Base-by-base conservation (phyloP, 352 stramenopile species). In the Globisporangium alternatum region DNA sequence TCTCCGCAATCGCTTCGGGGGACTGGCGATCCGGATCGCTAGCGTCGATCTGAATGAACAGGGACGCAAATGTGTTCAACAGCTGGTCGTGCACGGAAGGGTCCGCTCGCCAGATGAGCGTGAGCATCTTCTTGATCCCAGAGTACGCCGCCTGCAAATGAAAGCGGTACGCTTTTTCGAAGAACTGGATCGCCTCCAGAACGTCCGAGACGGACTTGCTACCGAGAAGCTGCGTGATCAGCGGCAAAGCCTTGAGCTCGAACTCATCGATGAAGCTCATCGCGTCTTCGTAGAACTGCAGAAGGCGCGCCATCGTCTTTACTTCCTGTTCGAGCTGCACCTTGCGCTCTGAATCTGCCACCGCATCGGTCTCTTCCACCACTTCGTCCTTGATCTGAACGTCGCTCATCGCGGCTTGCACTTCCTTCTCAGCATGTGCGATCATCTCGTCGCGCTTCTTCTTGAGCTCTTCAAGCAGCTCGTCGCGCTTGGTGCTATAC, bases 181-280 rank as follows among this genome's bases (percentile, higher is more conserved):
- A 97, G 66, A 99, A 98, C 17, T 91, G 79, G 47, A 98, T 95
- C 19, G 95, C 83, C 69, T 98, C 94, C 13, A 97, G 85, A 3
- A 98, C 91, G 70, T 99, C 96, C 19, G 90, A 96, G 17, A 87
- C 83, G 31, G 93, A 98, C 35, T 90, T 90, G 51, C 90, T 98
- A 5, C 96, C 78, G 2, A 99, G 77, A 47, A 98, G 80, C 54
- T 92, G 77, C 3, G 88, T 76, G 63, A 97, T 92, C 25, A 91
- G 65, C 13, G 84, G 84, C 6, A 86, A 63, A 1, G 92, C 90
- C 60, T 72, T 64, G 49, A 86, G 67, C 65, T 98, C 92, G 61
- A 98, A 92, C 28, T 94, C 75, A 37, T 96, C 80, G 61, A 98
- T 97, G 68, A 98, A 98, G 21, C 88, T 77, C 13, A 98, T 74